Conservation (phyloP, 139 green algal genomes). For the Asterochloris erici region DNA sequence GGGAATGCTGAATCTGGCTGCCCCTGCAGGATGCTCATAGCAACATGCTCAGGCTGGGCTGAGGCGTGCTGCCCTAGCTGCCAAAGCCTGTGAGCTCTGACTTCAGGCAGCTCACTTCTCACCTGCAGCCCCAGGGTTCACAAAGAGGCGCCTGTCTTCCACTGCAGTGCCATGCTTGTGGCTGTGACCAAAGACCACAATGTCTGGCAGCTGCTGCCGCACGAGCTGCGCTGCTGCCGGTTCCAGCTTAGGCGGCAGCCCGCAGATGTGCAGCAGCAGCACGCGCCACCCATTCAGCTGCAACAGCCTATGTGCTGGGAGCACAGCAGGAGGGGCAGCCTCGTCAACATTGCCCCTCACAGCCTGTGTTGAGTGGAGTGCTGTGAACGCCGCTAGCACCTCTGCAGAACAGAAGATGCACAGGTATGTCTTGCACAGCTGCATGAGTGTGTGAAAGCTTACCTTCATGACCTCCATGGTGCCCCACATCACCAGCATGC, state of each 20-base stretch:
- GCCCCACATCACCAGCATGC: conserved; percentile 40
- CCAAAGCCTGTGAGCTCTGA: background rate
- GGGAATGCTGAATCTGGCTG: conserved; percentile 35
- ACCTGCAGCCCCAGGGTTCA: conserved; percentile 42
- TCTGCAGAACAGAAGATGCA: conserved; percentile 1
- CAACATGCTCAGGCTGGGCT: background rate
- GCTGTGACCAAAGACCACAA: conserved; percentile 42
- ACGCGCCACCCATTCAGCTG: conserved; percentile 25
- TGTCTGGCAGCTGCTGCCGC: conserved; percentile 15
- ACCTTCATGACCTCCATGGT: conserved; percentile 30
- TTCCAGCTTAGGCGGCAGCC: conserved; percentile 21
- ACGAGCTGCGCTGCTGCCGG: conserved; percentile 18
- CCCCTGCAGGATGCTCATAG: conserved; percentile 13
- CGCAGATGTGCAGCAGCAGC: conserved; percentile 32
- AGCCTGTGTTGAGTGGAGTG: conserved; percentile 1
- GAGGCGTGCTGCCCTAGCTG: background rate
- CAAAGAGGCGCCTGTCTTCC: conserved; percentile 1
- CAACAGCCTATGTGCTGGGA: conserved; percentile 24
- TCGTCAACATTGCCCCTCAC: conserved; percentile 38
- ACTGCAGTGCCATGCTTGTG: conserved; percentile 19
- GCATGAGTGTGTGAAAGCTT: background rate
- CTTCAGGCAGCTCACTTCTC: background rate
- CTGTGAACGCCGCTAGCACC: conserved; percentile 11
- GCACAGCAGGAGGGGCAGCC: background rate
- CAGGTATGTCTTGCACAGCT: background rate